phyloP scores from a whole-genome alignment of 805 yeast species.

The Yamadazyma sp. region DNA sequence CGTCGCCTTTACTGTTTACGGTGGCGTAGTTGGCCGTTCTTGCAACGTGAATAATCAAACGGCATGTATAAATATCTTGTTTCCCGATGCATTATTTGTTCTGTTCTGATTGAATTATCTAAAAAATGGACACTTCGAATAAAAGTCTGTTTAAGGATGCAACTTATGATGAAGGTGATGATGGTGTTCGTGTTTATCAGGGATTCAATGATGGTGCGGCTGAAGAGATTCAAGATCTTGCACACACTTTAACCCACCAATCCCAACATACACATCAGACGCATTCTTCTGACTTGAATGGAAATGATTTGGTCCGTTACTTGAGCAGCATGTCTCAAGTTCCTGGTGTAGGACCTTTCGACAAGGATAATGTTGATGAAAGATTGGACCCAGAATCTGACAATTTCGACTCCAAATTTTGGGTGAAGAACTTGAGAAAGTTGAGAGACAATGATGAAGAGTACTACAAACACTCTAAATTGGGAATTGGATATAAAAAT shows the following conservation, averaged over 20 bases:
- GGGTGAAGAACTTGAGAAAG: conserved; percentile 62
- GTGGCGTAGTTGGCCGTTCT: no score
- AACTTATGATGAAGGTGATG: neutral
- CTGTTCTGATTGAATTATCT: no score
- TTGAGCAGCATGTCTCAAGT: conserved; percentile 46
- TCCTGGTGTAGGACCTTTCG: conserved; percentile 42
- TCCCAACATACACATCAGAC: conserved; percentile 11
- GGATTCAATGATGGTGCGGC: conserved; percentile 19
- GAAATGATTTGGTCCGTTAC: conserved; percentile 32
- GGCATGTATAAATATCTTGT: no score
- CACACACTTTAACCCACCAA: conserved; percentile 18
- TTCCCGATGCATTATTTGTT: no score
- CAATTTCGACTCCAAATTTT: conserved; percentile 52
- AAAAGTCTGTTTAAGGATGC: no score
- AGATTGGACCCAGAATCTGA: conserved; percentile 55
- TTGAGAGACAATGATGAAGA: conserved; percentile 52
- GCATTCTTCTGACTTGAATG: no score
- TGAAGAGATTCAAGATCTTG: conserved; percentile 17
- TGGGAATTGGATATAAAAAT: conserved; percentile 56
- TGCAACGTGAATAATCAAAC: no score
- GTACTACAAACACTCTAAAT: conserved; percentile 54
- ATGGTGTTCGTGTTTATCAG: conserved; percentile 22
- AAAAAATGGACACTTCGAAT: no score
- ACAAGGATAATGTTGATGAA: conserved; percentile 28
- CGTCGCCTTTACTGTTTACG: no score